Conservation (phyloP, 2,329 filamentous ascomycete species). For the Teratosphaeriaceae sp. region DNA sequence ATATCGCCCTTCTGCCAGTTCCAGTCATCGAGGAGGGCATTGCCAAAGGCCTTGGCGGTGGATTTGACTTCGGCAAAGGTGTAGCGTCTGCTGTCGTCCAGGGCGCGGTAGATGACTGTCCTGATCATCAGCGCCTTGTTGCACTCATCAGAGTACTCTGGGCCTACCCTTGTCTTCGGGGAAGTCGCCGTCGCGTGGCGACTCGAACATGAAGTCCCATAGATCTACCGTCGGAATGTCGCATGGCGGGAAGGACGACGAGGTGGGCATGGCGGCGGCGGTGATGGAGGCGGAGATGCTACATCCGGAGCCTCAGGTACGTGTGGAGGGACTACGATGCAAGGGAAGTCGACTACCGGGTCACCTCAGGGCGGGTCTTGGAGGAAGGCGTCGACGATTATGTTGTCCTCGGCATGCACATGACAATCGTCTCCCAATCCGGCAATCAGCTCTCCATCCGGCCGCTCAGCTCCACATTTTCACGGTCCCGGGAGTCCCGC, state of each 20-base stretch:
- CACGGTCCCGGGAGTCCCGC: no score
- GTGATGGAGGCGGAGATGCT: no score
- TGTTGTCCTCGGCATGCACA: no score
- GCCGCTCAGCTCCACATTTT: no score
- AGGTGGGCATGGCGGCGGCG: slow-evolving; percentile 63
- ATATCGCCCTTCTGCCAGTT: slow-evolving; percentile 79
- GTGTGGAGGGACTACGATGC: no score
- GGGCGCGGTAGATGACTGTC: slow-evolving; percentile 11
- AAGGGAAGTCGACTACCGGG: no score
- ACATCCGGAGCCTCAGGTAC: no score
- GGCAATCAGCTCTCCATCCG: no score
- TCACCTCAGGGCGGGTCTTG: no score
- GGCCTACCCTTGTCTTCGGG: slow-evolving; percentile 72
- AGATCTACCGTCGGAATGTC: slow-evolving; percentile 69
- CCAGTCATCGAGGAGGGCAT: slow-evolving; percentile 66
- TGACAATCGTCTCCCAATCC: no score
- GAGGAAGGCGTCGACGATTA: no score
- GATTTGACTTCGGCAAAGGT: slow-evolving; percentile 62
- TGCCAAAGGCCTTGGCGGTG: slow-evolving; percentile 67
- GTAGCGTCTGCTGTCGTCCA: slow-evolving; percentile 46
- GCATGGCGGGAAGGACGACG: slow-evolving; percentile 57
- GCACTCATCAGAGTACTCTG: slow-evolving; percentile 41
- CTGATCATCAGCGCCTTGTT: no score
- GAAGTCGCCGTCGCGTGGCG: slow-evolving; percentile 51
- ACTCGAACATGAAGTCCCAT: slow-evolving; percentile 72